Evolutionary conservation across 2,329 filamentous ascomycete species (phyloP).

Genomic region (Penicillium sp.): DNA sequence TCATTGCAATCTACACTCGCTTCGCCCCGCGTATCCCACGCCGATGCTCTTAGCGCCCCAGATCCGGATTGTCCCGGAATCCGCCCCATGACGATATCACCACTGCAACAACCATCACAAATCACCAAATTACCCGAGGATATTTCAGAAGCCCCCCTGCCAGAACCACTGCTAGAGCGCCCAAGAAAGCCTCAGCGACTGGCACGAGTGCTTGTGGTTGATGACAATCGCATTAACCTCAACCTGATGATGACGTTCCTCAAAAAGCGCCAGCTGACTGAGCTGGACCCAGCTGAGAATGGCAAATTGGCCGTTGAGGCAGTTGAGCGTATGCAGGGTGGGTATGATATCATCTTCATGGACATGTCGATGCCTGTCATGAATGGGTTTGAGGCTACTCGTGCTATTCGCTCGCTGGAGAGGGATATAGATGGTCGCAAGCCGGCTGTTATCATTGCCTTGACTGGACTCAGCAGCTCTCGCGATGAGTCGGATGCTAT

Average conservation of each 20-base stretch:
- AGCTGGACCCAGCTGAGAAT: slow-evolving; percentile 42
- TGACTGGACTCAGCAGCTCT: slow-evolving; percentile 47
- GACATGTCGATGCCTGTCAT: slow-evolving; percentile 51
- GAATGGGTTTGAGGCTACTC: slow-evolving; percentile 49
- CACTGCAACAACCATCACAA: slow-evolving; percentile 5
- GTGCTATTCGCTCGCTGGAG: slow-evolving; percentile 46
- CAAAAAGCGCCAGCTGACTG: slow-evolving; percentile 37
- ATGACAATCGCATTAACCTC: slow-evolving; percentile 48
- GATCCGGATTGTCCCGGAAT: background rate
- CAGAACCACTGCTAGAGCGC: slow-evolving; percentile 15
- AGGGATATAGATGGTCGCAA: slow-evolving; percentile 32
- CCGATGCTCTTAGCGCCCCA: background rate
- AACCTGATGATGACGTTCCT: slow-evolving; percentile 46
- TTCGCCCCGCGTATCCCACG: background rate
- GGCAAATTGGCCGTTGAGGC: slow-evolving; percentile 45
- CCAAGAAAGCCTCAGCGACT: slow-evolving; percentile 8
- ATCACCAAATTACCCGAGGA: slow-evolving; percentile 7
- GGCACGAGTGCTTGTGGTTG: slow-evolving; percentile 43
- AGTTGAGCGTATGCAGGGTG: slow-evolving; percentile 30
- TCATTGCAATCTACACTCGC: background rate
- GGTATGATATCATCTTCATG: slow-evolving; percentile 49
- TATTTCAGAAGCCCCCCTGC: slow-evolving; percentile 12
- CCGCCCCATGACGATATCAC: background rate
- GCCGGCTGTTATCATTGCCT: slow-evolving; percentile 44
- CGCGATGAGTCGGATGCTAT: slow-evolving; percentile 45